Evolutionary conservation across 2,329 filamentous ascomycete genomes (phyloP).

Genomic region (Zymoseptoria tritici): DNA sequence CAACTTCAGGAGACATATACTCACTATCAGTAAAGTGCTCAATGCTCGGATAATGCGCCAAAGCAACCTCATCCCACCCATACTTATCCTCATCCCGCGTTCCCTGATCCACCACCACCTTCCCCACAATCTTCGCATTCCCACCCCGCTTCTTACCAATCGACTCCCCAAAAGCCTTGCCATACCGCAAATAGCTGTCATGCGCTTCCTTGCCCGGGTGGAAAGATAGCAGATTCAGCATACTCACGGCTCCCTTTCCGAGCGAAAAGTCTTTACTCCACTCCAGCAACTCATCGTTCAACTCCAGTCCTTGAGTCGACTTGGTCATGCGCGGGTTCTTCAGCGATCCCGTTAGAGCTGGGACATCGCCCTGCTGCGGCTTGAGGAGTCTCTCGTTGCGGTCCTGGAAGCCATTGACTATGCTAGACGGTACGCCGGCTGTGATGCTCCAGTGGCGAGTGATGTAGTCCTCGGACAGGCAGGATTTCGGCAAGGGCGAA

Average conservation of each 20-base stretch:
- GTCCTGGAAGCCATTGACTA: slow-evolving; percentile 33
- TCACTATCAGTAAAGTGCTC: slow-evolving; percentile 52
- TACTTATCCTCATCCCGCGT: slow-evolving; percentile 19
- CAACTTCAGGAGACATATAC: slow-evolving; percentile 48
- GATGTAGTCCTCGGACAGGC: slow-evolving; percentile 20
- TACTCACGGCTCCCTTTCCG: slow-evolving; percentile 46
- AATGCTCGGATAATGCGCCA: slow-evolving; percentile 58
- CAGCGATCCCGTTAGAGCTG: slow-evolving; percentile 30
- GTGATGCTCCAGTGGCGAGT: slow-evolving; percentile 27
- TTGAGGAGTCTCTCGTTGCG: slow-evolving; percentile 36
- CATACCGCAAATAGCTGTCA: slow-evolving; percentile 50
- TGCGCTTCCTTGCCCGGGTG: slow-evolving; percentile 41
- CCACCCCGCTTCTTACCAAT: slow-evolving; percentile 50
- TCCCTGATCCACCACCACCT: slow-evolving; percentile 38
- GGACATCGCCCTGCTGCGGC: slow-evolving; percentile 24
- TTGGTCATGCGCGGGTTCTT: slow-evolving; percentile 27
- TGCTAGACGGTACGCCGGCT: slow-evolving; percentile 38
- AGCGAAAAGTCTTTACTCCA: slow-evolving; percentile 42
- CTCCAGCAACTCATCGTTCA: slow-evolving; percentile 42
- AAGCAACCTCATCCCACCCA: slow-evolving; percentile 56
- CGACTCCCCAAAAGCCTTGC: slow-evolving; percentile 43
- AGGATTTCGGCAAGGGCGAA: slow-evolving; percentile 18
- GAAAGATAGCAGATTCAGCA: slow-evolving; percentile 59
- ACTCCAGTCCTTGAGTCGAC: slow-evolving; percentile 46
- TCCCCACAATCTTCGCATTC: slow-evolving; percentile 55